phyloP scores from a whole-genome alignment of 1,284 basidiomycete species.

The Agroathelia rolfsii region DNA sequence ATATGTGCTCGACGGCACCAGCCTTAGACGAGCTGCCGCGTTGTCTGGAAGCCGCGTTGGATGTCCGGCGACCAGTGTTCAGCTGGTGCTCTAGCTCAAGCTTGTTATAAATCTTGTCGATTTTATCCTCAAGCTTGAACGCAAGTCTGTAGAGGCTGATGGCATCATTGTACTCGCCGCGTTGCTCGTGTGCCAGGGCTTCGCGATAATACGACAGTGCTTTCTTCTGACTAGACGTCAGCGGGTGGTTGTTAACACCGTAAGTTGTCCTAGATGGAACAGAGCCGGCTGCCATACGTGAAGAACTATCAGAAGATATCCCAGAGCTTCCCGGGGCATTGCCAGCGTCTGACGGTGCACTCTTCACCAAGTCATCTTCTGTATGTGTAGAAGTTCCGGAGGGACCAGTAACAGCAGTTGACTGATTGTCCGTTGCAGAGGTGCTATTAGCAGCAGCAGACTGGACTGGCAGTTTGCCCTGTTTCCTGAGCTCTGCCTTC shows the following conservation, averaged over 20 bases:
- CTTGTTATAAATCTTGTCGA: slow-evolving; percentile 52
- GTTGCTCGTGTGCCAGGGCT: slow-evolving; percentile 67
- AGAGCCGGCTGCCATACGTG: no score
- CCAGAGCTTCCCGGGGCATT: no score
- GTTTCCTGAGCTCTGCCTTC: slow-evolving; percentile 64
- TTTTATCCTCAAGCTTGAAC: slow-evolving; percentile 63
- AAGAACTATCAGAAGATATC: no score
- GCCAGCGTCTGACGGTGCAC: no score
- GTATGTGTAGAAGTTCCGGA: no score
- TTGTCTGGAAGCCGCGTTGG: slow-evolving; percentile 23
- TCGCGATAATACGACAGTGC: slow-evolving; percentile 47
- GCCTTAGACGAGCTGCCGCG: slow-evolving; percentile 11
- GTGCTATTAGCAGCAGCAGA: slow-evolving; percentile 2
- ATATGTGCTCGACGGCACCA: slow-evolving; percentile 6
- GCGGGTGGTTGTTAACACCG: no score
- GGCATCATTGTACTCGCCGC: slow-evolving; percentile 66
- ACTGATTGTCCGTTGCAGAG: no score
- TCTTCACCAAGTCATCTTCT: no score
- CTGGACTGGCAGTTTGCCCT: slow-evolving; percentile 3
- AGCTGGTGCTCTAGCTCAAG: slow-evolving; percentile 34
- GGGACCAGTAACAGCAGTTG: no score
- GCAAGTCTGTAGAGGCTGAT: slow-evolving; percentile 67
- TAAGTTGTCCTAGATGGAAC: no score
- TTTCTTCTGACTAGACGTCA: slow-evolving; percentile 13
- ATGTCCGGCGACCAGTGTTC: slow-evolving; percentile 20